Base-by-base conservation (phyloP, 2,329 filamentous ascomycete genomes). In the Penicillium verrucosum region DNA sequence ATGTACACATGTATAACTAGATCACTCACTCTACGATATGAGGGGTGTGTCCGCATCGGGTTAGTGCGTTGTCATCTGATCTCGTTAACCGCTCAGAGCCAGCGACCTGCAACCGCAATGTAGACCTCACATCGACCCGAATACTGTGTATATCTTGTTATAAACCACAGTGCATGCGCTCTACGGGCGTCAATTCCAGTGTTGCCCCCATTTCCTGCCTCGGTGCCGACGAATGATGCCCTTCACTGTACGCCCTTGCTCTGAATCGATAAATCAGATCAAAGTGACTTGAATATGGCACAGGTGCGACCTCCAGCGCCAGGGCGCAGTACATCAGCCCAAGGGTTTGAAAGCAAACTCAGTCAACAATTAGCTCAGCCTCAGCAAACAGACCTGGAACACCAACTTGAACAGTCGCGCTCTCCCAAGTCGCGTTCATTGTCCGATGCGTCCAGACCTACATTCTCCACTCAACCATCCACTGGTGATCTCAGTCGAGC, bases 391-490 rank as follows among this genome's bases (percentile, higher is more conserved):
- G 52, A 50, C 47, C 52, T 67, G 14, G 48, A 25, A 23, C 36
- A 40, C 27, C 43, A 46, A 52, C 59, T 65, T 16, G 65, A 65
- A 30, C 56, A 66, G 10, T 64, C 72, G 32, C 66, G 65, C 36
- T 69, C 73, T n/a, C 68, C 73, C 25, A 88, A 85, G 72, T 78
- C 82, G 38, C 79, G 86, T 60, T 89, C 86, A 48, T 73, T 89
- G 58, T 89, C 87, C 5, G 87, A 89, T 70, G 83, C 84, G 45
- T 82, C 85, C 9, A 83, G 81, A 59, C 78, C 78, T 25, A 78
- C 81, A 61, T 73, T 86, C 18, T 85, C 82, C 5, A 80, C 85
- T 4, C 85, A 85, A 37, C 83, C 86, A 41, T 81, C 85, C 49
- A 71, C 83, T 52, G 79, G 82, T 52, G 78, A 82, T n/a, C 72